phyloP scores from a whole-genome alignment of 371 early-diverging fungal genomes.

The Rhizomucor miehei region DNA sequence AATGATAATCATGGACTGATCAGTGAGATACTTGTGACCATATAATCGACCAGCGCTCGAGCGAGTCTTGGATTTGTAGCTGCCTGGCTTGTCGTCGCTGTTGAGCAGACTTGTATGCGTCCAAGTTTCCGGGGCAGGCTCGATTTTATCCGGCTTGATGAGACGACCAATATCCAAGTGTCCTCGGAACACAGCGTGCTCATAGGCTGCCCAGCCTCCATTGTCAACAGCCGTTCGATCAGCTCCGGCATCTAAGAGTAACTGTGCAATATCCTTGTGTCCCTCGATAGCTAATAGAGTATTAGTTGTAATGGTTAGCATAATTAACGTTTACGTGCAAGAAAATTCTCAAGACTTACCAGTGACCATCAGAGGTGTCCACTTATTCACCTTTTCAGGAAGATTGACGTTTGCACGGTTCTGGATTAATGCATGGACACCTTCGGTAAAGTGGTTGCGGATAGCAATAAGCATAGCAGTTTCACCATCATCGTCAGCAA shows the following conservation, averaged over 20 bases:
- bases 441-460: slow-evolving; percentile 50
- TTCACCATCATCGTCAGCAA: slow-evolving; percentile 66
- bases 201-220: slow-evolving; percentile 66
- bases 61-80: slow-evolving; percentile 16
- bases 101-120: neutral
- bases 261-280: slow-evolving; percentile 43
- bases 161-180: slow-evolving; percentile 48
- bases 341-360: slow-evolving; percentile 24
- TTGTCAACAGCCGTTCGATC: slow-evolving; percentile 46
- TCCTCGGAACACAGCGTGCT: slow-evolving; percentile 68
- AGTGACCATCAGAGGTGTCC: slow-evolving; percentile 67
- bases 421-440: slow-evolving; percentile 48
- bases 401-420: slow-evolving; percentile 38
- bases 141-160: slow-evolving; percentile 34
- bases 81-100: neutral
- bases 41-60: slow-evolving; percentile 49
- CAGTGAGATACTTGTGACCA: slow-evolving; percentile 67
- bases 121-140: neutral
- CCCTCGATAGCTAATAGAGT: slow-evolving; percentile 68
- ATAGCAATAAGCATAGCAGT: slow-evolving; percentile 61
- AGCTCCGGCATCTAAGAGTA: slow-evolving; percentile 55
- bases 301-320: too few species aligned
- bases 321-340: too few species aligned
- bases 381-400: slow-evolving; percentile 49
- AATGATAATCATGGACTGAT: slow-evolving; percentile 62